These are phyloP conservation scores for Cyclotella atomus DNA, from an alignment of 108 stramenopile genomes.

Conservation along the genomic window DNA sequence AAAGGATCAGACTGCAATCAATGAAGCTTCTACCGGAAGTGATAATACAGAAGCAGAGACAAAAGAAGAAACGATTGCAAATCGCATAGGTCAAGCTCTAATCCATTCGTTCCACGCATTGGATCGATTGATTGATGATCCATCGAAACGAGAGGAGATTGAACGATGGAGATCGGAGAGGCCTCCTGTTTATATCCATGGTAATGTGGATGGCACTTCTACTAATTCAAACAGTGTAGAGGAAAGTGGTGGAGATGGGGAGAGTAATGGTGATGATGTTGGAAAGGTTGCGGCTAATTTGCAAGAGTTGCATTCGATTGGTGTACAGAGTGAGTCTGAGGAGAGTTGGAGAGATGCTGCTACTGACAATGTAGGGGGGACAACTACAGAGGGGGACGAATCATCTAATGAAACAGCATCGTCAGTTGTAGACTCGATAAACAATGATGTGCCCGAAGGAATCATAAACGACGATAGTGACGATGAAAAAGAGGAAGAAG, in stretches of 20 bases:
- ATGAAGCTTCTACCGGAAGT: background rate
- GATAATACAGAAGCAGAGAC: background rate
- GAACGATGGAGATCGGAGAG: slow-evolving; percentile 41
- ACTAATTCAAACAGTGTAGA: background rate
- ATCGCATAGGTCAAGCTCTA: slow-evolving; percentile 64
- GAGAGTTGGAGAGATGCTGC: background rate
- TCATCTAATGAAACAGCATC: too few species aligned
- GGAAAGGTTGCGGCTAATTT: too few species aligned
- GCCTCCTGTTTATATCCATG: slow-evolving; percentile 41
- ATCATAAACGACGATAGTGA: slow-evolving; percentile 29
- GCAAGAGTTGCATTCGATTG: too few species aligned
- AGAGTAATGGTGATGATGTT: background rate
- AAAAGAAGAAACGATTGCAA: slow-evolving; percentile 5
- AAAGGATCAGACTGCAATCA: too few species aligned
- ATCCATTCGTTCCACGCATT: slow-evolving; percentile 77
- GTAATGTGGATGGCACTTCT: background rate
- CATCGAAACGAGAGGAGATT: slow-evolving; percentile 28
- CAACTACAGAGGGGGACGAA: background rate
- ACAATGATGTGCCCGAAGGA: background rate
- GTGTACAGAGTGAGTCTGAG: too few species aligned
- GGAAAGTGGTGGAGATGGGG: background rate
- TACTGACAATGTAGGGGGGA: background rate
- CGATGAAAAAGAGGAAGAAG: slow-evolving; percentile 38
- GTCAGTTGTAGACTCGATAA: background rate
- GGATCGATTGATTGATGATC: slow-evolving; percentile 83